Evolutionary conservation across 768 basidiomycete genomes (phyloP), one percentile per base, ranked within the genome.

Genomic region (Tulasnella sp.): DNA sequence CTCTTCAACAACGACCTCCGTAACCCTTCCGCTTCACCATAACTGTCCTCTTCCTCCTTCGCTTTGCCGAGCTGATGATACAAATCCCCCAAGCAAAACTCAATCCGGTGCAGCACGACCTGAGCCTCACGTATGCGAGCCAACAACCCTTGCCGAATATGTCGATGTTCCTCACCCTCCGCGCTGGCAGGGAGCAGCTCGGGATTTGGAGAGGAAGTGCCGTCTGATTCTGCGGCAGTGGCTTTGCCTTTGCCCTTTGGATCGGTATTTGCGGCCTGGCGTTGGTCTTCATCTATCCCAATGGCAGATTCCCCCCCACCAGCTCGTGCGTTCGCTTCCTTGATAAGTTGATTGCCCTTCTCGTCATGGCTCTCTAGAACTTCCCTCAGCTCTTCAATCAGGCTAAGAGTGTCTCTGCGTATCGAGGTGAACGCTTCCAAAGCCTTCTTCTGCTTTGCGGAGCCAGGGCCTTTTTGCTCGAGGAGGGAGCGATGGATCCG

Each of bases 71-170:
- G 88, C 34, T 91, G 88, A 84, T 96, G 94, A 81, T 91, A 91
- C 1, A 93, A 88, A 83, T 97, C 95, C 14, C 96, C 96, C 82
- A 92, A 90, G 83, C 95, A 86, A 86, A 97, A 96, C 83, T 92
- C 91, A 72, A 93, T 89, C 75, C 91, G 88, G 86, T 96, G 96
- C 81, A 93, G 85, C 6, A 91, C 87, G 42, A 97, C 87, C 42
- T 88, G 87, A 60, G 87, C 89, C 80, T 96, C 95, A 8, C 95
- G 90, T 50, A 94, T 86, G 18, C 94, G 90, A 74, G 88, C 86
- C 76, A 89, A 88, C 40, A 94, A 85, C 0, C 88, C 90, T 8
- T 86, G 84, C 41, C 88, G 87, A 84, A 90, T 92, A 72, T 83
- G 83, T 4, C 87, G 84, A 80, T 92, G 89, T 76, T 92, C 92